phyloP scores from a whole-genome alignment of 2,329 filamentous ascomycete genomes.

The Didymosphaeria variabile region DNA sequence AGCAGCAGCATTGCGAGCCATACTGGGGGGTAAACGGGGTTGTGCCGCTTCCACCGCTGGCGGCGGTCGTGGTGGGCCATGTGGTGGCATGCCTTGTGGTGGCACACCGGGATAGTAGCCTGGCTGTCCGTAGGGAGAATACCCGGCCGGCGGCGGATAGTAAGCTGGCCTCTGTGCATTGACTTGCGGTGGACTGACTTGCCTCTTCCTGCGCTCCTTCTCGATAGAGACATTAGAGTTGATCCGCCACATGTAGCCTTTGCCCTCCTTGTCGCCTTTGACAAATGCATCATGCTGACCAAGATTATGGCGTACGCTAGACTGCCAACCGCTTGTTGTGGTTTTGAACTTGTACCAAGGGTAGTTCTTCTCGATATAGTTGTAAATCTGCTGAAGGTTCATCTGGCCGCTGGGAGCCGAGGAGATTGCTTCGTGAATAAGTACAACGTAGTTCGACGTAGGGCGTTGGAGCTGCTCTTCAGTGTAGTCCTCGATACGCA shows the following conservation, averaged over 20 bases:
- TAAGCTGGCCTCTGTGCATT: constrained; percentile 41
- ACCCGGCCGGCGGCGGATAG: constrained; percentile 44
- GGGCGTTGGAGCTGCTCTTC: constrained; percentile 78
- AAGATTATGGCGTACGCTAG: constrained; percentile 72
- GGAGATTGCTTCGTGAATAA: constrained; percentile 70
- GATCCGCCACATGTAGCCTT: constrained; percentile 71
- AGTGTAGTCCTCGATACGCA: constrained; percentile 71
- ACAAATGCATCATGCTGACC: constrained; percentile 66
- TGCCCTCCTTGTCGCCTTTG: constrained; percentile 68
- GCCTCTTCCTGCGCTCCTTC: constrained; percentile 63
- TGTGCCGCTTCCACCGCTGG: constrained; percentile 33
- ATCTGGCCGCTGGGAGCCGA: constrained; percentile 65
- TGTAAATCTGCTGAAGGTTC: constrained; percentile 73
- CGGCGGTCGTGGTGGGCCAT: constrained; percentile 40
- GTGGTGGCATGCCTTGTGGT: constrained; percentile 41
- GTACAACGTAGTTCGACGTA: constrained; percentile 68
- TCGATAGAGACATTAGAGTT: constrained; percentile 67
- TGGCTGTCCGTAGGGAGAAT: constrained; percentile 38
- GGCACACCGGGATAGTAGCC: constrained; percentile 42
- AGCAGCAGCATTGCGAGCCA: constrained; percentile 40
- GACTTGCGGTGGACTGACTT: constrained; percentile 56
- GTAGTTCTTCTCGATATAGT: constrained; percentile 69
- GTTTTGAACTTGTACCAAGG: constrained; percentile 70
- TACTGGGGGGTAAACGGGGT: constrained; percentile 49
- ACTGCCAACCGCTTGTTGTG: constrained; percentile 71